Conservation (phyloP, 805 yeast genomes). For the Nakazawaea laoshanensis region DNA sequence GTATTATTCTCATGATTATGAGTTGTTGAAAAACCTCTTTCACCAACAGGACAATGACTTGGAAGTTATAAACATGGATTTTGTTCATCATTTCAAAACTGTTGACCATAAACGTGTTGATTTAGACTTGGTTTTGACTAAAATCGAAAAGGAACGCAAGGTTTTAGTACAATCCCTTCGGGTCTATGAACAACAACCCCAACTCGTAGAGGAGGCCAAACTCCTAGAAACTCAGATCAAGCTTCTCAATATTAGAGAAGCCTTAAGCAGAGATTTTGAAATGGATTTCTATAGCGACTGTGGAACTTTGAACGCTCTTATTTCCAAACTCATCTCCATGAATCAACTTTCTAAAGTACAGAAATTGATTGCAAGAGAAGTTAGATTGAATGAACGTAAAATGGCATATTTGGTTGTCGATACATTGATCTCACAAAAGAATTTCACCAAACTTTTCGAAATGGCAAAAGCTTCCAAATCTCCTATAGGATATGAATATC, state of each 20-base stretch:
- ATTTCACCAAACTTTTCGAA: conserved; percentile 48
- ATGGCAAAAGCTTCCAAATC: conserved; percentile 47
- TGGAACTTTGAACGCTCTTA: conserved; percentile 39
- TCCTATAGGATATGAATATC: conserved; percentile 64
- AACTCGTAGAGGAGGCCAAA: conserved; percentile 24
- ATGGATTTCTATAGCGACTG: conserved; percentile 26
- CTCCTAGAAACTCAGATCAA: conserved; percentile 35
- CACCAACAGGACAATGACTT: conserved; percentile 55
- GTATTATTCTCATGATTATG: conserved; percentile 23
- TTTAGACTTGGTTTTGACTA: conserved; percentile 14
- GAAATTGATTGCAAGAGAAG: conserved; percentile 35
- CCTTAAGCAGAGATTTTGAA: conserved; percentile 31
- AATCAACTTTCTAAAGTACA: conserved; percentile 43
- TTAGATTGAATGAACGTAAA: conserved; percentile 50
- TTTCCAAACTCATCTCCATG: conserved; percentile 33
- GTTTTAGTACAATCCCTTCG: conserved; percentile 20
- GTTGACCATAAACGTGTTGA: background rate
- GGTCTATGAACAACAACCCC: conserved; percentile 23
- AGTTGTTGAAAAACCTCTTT: conserved; percentile 42
- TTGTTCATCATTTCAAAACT: conserved; percentile 15
- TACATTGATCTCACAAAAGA: conserved; percentile 34
- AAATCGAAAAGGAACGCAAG: conserved; percentile 16
- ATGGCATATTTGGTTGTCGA: conserved; percentile 46
- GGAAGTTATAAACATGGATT: conserved; percentile 34
- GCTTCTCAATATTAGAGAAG: conserved; percentile 34